These are phyloP conservation scores for Meira miltonrushii DNA, from an alignment of 1,284 basidiomycete species.

Conservation along the genomic window DNA sequence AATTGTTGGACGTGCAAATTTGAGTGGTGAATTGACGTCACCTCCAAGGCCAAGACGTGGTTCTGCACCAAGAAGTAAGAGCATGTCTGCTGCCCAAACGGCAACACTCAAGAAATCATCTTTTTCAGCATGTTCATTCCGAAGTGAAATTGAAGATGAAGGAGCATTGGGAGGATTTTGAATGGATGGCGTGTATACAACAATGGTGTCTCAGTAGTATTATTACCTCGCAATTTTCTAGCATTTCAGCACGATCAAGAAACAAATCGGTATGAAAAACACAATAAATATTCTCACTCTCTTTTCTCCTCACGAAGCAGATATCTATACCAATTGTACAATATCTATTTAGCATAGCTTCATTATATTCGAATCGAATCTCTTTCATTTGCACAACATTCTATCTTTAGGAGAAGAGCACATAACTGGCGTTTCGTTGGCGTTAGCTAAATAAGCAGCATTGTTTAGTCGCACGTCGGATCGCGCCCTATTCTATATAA, in stretches of 20 bases:
- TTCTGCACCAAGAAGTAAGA: slow-evolving; percentile 2
- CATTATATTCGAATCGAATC: neutral
- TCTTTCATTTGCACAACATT: neutral
- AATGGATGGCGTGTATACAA: neutral
- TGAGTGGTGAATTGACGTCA: neutral
- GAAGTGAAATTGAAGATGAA: slow-evolving; percentile 6
- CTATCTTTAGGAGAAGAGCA: too few species aligned
- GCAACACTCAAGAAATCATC: neutral
- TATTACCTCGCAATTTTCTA: too few species aligned
- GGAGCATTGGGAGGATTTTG: slow-evolving; percentile 7
- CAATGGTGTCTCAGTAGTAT: too few species aligned
- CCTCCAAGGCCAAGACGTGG: neutral
- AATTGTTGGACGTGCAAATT: neutral
- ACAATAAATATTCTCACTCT: neutral
- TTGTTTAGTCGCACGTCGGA: too few species aligned
- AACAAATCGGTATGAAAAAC: neutral
- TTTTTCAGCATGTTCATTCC: neutral
- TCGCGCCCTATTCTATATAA: too few species aligned
- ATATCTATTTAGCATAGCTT: neutral
- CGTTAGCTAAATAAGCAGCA: too few species aligned
- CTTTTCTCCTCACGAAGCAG: neutral
- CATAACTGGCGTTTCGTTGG: too few species aligned
- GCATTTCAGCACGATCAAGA: too few species aligned
- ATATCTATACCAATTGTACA: neutral
- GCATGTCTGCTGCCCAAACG: slow-evolving; percentile 5